phyloP scores from a whole-genome alignment of 257 asterid species.

The Scutellaria minor region DNA sequence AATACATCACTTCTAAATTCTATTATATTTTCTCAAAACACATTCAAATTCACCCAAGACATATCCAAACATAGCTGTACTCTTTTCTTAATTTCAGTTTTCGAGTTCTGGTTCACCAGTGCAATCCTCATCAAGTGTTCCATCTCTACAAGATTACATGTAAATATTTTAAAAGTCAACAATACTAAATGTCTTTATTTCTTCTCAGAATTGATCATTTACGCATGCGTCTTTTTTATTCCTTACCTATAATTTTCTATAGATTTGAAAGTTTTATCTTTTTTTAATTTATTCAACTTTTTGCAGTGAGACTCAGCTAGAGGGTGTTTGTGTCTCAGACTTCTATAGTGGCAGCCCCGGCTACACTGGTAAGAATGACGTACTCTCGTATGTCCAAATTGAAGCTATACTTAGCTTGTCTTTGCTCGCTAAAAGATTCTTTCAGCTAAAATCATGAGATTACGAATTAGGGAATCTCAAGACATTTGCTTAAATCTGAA shows the following conservation, averaged over 20 bases:
- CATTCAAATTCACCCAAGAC: conserved; percentile 4
- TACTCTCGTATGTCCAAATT: conserved; percentile 8
- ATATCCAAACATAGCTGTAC: conserved; percentile 2
- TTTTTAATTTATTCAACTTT: not conserved
- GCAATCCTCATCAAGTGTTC: conserved; percentile 13
- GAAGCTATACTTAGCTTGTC: not conserved
- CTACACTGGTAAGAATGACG: conserved; percentile 72
- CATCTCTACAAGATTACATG: not conserved
- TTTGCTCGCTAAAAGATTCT: conserved; percentile 1
- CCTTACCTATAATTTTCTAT: not conserved
- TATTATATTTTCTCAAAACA: not conserved
- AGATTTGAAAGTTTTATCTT: not conserved
- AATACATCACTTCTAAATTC: conserved; percentile 9
- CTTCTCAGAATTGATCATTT: conserved; percentile 17
- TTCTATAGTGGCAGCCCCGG: conserved; percentile 58
- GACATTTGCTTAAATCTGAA: not conserved
- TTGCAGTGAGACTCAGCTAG: conserved; percentile 60
- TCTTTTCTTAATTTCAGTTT: not conserved
- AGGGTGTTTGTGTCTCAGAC: conserved; percentile 64
- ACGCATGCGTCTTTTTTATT: not conserved
- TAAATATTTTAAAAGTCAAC: not conserved
- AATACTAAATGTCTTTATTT: not conserved
- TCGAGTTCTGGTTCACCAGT: not conserved
- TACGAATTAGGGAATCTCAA: not conserved
- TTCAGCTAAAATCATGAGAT: not conserved